Evolutionary conservation across 2,329 filamentous ascomycete species (phyloP).

Genomic region (Pestalotiopsis sp.): DNA sequence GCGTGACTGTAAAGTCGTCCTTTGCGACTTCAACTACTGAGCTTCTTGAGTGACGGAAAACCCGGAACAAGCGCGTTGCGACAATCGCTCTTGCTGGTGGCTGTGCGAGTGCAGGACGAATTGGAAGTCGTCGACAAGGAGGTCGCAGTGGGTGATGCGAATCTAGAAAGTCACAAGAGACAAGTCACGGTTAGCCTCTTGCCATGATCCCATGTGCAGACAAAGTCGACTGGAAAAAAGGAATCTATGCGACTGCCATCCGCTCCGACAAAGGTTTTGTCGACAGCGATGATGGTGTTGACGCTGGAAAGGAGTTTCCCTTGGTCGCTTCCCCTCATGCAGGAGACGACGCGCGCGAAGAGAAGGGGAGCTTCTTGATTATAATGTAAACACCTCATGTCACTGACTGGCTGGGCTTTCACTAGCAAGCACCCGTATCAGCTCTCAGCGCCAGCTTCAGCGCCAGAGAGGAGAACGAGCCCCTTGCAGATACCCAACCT

Average conservation of each 20-base stretch:
- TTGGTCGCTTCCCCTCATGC: background rate
- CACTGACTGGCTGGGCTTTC: background rate
- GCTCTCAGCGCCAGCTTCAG: background rate
- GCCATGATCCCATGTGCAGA: background rate
- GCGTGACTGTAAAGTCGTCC: constrained; percentile 3
- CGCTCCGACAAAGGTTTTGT: background rate
- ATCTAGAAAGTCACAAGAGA: constrained; percentile 11
- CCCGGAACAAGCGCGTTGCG: background rate
- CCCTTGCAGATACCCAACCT: background rate
- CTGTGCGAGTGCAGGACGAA: background rate
- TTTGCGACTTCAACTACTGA: background rate
- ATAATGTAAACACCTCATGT: background rate
- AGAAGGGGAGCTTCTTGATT: background rate
- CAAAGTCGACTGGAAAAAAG: background rate
- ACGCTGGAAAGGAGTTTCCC: constrained; percentile 4
- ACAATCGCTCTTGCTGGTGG: background rate
- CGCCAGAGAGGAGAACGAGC: background rate
- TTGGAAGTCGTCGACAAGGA: background rate
- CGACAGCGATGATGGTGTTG: background rate
- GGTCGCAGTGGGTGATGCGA: background rate
- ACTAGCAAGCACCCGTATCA: no score
- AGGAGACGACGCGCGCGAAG: background rate
- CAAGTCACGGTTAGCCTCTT: constrained; percentile 5
- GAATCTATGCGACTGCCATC: constrained; percentile 7
- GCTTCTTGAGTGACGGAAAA: background rate